Evolutionary conservation across 805 yeast genomes (phyloP).

Genomic region (Nakazawaea peltata): DNA sequence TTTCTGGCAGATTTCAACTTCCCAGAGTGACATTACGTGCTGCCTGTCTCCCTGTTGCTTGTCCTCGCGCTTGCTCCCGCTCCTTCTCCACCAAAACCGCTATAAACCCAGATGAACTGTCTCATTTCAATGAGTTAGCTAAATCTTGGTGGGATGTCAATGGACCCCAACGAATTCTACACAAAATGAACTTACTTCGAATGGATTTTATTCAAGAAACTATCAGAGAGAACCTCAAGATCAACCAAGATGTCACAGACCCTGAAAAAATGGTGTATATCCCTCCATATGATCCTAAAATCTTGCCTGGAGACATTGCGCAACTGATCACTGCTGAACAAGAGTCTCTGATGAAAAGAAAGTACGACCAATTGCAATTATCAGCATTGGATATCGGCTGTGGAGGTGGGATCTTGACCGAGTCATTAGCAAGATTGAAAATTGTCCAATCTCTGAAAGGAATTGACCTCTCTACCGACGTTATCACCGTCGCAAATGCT

Average conservation of each 20-base stretch:
- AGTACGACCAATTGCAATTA: conserved; percentile 28
- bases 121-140: conserved; percentile 82
- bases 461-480: conserved; percentile 80
- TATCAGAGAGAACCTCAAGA: conserved; percentile 33
- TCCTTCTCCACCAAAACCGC: conserved; percentile 19
- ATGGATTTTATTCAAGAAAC: conserved; percentile 78
- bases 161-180: conserved; percentile 90
- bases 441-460: conserved; percentile 63
- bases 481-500: conserved; percentile 64
- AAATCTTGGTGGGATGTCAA: conserved; percentile 97
- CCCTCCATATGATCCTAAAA: conserved; percentile 66
- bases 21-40: too few relatives aligned
- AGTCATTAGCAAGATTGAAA: conserved; percentile 73
- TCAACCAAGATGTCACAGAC: conserved; percentile 30
- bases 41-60: too few relatives aligned
- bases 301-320: conserved; percentile 54
- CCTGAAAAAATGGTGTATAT: conserved; percentile 49
- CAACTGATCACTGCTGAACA: conserved; percentile 41
- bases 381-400: conserved; percentile 86
- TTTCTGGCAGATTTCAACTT: too few relatives aligned
- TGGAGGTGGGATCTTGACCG: conserved; percentile 95
- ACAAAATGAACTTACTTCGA: conserved; percentile 86
- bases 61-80: too few relatives aligned
- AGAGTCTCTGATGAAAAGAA: conserved; percentile 33
- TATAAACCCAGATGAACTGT: conserved; percentile 54